Conservation (phyloP, 1,284 basidiomycete species). For the Cryptococcus maquisensis region DNA sequence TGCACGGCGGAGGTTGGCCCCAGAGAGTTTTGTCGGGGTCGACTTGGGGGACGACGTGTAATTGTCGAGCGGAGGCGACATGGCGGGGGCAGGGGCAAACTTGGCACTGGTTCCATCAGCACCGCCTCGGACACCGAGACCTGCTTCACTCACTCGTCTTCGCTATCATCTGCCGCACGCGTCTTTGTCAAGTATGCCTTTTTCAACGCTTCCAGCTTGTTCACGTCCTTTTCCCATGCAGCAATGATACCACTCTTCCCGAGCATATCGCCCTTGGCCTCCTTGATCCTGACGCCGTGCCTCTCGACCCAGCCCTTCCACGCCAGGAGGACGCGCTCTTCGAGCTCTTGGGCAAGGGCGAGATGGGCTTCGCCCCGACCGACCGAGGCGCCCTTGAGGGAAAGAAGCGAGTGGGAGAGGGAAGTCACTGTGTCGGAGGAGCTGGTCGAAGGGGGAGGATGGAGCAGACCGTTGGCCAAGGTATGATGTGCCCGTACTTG, state of each 20-base stretch:
- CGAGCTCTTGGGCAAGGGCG: slow-evolving; percentile 38
- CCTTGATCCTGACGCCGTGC: slow-evolving; percentile 38
- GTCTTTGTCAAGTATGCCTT: slow-evolving; percentile 71
- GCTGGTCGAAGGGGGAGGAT: slow-evolving; percentile 16
- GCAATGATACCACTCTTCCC: slow-evolving; percentile 57
- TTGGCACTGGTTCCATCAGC: slow-evolving; percentile 57
- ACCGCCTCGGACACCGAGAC: background rate
- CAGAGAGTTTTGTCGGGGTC: slow-evolving; percentile 22
- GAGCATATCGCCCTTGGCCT: slow-evolving; percentile 51
- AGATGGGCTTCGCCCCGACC: slow-evolving; percentile 41
- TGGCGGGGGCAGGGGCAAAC: slow-evolving; percentile 62
- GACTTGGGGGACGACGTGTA: slow-evolving; percentile 71
- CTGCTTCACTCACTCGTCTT: slow-evolving; percentile 71
- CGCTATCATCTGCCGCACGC: slow-evolving; percentile 76
- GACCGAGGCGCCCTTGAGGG: slow-evolving; percentile 30
- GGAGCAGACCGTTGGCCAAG: slow-evolving; percentile 51
- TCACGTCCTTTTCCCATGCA: slow-evolving; percentile 59
- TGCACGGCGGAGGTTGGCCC: slow-evolving; percentile 23
- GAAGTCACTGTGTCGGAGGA: slow-evolving; percentile 28
- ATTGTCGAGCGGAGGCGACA: slow-evolving; percentile 55
- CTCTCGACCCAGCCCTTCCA: slow-evolving; percentile 42
- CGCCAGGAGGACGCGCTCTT: slow-evolving; percentile 33
- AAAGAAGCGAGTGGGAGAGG: slow-evolving; percentile 39
- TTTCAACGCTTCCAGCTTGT: slow-evolving; percentile 58
- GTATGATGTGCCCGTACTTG: slow-evolving; percentile 52